Percentiles rank a stretch among this genome's conserved stretches.
phyloP scores from a whole-genome alignment of 2,329 filamentous ascomycete genomes.

The Xylariomycetidae sp. region DNA sequence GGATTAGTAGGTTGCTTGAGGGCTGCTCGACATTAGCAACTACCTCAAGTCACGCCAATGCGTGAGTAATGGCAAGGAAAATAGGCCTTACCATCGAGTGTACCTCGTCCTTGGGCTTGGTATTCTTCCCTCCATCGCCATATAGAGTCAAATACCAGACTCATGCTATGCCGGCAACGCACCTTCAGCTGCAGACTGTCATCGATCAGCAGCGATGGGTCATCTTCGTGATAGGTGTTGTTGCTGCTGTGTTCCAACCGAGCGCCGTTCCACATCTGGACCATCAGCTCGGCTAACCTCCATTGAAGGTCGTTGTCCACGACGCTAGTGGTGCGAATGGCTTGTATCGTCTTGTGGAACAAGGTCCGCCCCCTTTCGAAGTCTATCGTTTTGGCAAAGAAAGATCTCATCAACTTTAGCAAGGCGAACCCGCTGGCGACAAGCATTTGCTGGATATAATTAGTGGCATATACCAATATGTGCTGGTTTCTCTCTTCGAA shows the following conservation, averaged over 20 bases:
- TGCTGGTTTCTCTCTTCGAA: conserved; percentile 49
- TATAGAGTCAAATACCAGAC: conserved; percentile 75
- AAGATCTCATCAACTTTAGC: conserved; percentile 71
- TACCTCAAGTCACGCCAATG: conserved; percentile 20
- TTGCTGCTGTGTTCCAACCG: conserved; percentile 43
- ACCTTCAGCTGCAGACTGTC: conserved; percentile 74
- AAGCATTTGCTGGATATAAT: conserved; percentile 80
- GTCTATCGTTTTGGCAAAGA: conserved; percentile 68
- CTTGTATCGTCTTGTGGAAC: conserved; percentile 65
- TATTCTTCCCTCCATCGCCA: conserved; percentile 83
- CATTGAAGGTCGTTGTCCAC: conserved; percentile 74
- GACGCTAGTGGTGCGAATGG: conserved; percentile 67
- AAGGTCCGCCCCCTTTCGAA: conserved; percentile 60
- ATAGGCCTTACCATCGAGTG: conserved; percentile 59
- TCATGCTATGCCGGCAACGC: conserved; percentile 80
- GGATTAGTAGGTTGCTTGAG: conserved; percentile 83
- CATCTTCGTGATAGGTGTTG: conserved; percentile 42
- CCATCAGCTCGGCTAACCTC: conserved; percentile 76
- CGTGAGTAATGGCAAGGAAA: conserved; percentile 22
- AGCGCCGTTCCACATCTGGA: conserved; percentile 78
- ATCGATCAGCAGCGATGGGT: conserved; percentile 50
- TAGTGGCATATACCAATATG: conserved; percentile 61
- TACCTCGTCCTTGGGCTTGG: conserved; percentile 63
- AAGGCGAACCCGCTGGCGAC: conserved; percentile 74
- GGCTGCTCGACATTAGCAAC: conserved; percentile 43